phyloP scores from a whole-genome alignment of 2,329 filamentous ascomycete species.

The Colletotrichum tropicale region DNA sequence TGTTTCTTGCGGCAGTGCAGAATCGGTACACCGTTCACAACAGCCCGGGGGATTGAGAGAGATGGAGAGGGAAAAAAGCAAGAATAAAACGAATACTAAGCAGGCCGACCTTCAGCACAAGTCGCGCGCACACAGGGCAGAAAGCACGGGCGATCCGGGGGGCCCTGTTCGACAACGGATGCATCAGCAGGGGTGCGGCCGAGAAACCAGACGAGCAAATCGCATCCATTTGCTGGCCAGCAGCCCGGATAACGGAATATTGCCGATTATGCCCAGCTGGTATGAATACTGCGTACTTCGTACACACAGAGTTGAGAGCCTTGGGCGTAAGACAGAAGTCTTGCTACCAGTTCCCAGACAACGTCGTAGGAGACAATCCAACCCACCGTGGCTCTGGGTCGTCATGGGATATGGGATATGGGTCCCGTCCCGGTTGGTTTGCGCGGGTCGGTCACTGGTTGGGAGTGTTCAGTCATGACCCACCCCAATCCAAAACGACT shows the following conservation, averaged over 20 bases:
- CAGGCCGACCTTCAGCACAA: background rate
- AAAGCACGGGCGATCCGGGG: background rate
- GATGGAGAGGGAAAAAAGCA: background rate
- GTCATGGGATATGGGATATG: background rate
- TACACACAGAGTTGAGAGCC: background rate
- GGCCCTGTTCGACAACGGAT: background rate
- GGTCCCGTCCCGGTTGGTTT: constrained; percentile 10
- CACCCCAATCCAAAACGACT: background rate
- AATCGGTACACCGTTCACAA: background rate
- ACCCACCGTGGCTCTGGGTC: background rate
- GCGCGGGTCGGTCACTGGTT: background rate
- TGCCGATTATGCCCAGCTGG: background rate
- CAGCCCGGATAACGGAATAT: constrained; percentile 14
- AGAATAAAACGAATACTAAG: background rate
- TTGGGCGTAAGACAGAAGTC: background rate
- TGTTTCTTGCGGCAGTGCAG: background rate
- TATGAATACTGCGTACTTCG: background rate
- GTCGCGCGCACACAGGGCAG: background rate
- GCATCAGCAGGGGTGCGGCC: background rate
- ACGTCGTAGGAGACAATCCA: background rate
- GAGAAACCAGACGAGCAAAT: constrained; percentile 15
- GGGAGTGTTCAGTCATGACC: background rate
- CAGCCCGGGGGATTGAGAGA: background rate
- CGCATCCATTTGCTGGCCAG: constrained; percentile 5
- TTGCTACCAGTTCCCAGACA: background rate